Conservation (phyloP, 2,329 filamentous ascomycete species). For the Aspergillus pseudoterreus region DNA sequence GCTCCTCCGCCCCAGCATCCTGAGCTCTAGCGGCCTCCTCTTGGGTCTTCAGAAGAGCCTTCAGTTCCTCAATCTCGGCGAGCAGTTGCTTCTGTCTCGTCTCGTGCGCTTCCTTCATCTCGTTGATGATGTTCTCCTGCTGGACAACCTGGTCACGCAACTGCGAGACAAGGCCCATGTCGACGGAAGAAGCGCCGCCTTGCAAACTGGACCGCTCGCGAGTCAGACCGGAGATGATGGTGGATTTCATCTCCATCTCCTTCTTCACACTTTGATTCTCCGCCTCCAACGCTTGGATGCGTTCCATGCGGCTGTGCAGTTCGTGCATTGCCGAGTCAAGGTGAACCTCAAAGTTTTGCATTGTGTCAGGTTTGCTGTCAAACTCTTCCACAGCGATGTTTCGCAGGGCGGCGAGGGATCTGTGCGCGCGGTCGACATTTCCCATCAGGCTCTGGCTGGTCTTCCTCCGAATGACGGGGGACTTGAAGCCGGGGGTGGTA, state of each 20-base stretch:
- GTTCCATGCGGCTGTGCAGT: slow-evolving; percentile 78
- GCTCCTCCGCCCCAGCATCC: slow-evolving; percentile 35
- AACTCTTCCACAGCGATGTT: slow-evolving; percentile 87
- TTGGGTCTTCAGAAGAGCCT: slow-evolving; percentile 48
- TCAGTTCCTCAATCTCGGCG: slow-evolving; percentile 67
- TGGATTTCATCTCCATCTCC: slow-evolving; percentile 96
- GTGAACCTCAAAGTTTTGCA: slow-evolving; percentile 91
- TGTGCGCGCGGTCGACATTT: slow-evolving; percentile 78
- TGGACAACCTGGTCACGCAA: slow-evolving; percentile 85
- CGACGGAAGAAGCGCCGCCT: slow-evolving; percentile 66
- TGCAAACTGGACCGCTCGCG: slow-evolving; percentile 89
- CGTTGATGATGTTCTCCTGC: slow-evolving; percentile 74
- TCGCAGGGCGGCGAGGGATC: slow-evolving; percentile 83
- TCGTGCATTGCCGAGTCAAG: slow-evolving; percentile 91
- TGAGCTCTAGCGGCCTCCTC: slow-evolving; percentile 33
- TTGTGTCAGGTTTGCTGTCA: slow-evolving; percentile 72
- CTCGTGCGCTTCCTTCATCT: slow-evolving; percentile 69
- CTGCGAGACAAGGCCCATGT: slow-evolving; percentile 84
- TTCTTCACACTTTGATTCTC: slow-evolving; percentile 81
- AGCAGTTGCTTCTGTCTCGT: slow-evolving; percentile 71
- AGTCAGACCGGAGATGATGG: slow-evolving; percentile 89
- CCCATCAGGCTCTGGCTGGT: slow-evolving; percentile 85
- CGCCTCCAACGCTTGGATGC: slow-evolving; percentile 83
- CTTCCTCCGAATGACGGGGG: slow-evolving; percentile 84
- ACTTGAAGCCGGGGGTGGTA: slow-evolving; percentile 36